Evolutionary conservation across 192 early-diverging fungal genomes (phyloP).

Genomic region (Coemansia sp.): DNA sequence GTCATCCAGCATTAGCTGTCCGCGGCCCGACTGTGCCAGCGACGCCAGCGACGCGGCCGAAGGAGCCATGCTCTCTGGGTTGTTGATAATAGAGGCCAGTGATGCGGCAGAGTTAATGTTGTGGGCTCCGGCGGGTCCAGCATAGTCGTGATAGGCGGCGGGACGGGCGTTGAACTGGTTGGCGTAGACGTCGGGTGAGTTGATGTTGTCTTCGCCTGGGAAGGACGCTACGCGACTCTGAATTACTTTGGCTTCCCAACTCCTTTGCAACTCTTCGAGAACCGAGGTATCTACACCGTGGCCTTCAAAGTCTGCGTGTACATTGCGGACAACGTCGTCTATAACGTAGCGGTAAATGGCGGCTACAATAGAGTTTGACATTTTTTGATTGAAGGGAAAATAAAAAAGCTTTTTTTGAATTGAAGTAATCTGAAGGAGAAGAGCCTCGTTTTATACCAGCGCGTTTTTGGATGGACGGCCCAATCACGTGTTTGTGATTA

Average conservation of each 20-base stretch:
- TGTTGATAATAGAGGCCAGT: slow-evolving; percentile 57
- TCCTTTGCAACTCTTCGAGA: slow-evolving; percentile 80
- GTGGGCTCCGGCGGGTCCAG: slow-evolving; percentile 9
- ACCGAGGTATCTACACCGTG: slow-evolving; percentile 89
- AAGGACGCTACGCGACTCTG: slow-evolving; percentile 57
- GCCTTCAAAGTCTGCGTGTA: slow-evolving; percentile 85
- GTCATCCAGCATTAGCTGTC: slow-evolving; percentile 44
- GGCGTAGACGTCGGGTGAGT: slow-evolving; percentile 10
- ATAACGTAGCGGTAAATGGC: slow-evolving; percentile 87
- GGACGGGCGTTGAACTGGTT: slow-evolving; percentile 12
- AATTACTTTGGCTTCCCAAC: slow-evolving; percentile 68
- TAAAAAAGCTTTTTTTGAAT: neutral
- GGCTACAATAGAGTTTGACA: slow-evolving; percentile 58
- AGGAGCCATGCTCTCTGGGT: slow-evolving; percentile 43
- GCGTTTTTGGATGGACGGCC: neutral
- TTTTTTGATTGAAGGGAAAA: slow-evolving; percentile 2
- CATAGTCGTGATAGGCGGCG: slow-evolving; percentile 14
- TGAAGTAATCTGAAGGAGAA: neutral
- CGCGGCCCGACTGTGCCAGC: slow-evolving; percentile 54
- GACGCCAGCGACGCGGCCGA: slow-evolving; percentile 59
- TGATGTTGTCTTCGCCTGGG: slow-evolving; percentile 41
- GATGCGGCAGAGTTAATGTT: slow-evolving; percentile 56
- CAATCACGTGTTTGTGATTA: neutral
- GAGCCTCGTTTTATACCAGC: neutral
- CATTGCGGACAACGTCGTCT: slow-evolving; percentile 90